Base-by-base conservation (phyloP, 169 alveolate genomes). In the Ichthyophthirius multifiliis region DNA sequence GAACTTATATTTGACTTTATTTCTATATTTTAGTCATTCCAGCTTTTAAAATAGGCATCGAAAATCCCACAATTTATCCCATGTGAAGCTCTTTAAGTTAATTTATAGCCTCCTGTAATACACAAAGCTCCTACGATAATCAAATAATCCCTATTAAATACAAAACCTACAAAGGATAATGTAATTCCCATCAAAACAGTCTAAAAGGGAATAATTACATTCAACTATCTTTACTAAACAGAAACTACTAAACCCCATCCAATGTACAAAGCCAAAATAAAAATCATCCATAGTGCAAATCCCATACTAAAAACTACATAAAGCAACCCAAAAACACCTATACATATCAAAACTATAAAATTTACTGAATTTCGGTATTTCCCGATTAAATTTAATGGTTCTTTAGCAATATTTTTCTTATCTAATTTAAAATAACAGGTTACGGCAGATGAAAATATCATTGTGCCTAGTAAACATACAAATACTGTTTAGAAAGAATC, bases 221-320 rank as follows among this genome's bases (percentile, higher is more conserved):
- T 55, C 71, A 55, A 27, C 31, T 55, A 34, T 7, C 31, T 55
- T 3, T 34, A 39, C 13, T 55, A 7, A 55, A 39, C 71, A 20
- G 71, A 55, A 55, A 55, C 71, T 5, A 55, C 71, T 39, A 55
- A 55, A 15, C 71, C 71, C 71, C 71, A 55, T 13, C 71, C 71
- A 55, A 55, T 55, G 13, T 55, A 55, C 23, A 55, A 39, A 20
- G 71, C 23, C 23, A 55, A 39, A 39, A 55, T 27, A 16, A 55
- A 27, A 9, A 55, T 55, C 6, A 55, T 39, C 71, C 71, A 55
- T 13, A 55, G 71, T 27, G 71, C 31, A 34, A 34, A 55, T 18
- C 71, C 71, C 23, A 20, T 27, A 10, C 31, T 55, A 55, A 55
- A 55, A 34, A 34, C 23, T 7, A 55, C 31, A 18, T 55, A 55